phyloP scores from a whole-genome alignment of 2,329 filamentous ascomycete genomes.

The Furcasterigmium furcatum region DNA sequence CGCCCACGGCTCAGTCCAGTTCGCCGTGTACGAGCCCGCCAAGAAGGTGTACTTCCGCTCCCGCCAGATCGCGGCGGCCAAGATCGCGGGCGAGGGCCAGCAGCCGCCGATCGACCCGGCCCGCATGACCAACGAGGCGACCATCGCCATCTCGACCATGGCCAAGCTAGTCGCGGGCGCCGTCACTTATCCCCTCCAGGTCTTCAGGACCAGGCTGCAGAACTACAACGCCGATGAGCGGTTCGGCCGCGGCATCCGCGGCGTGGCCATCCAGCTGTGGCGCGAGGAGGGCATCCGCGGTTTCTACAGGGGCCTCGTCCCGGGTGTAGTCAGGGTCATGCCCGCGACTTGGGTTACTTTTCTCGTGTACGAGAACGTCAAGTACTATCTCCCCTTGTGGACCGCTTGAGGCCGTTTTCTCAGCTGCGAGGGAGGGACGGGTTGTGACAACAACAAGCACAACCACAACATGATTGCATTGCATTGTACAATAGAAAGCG shows the following conservation, averaged over 20 bases:
- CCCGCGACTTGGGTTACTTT: conserved; percentile 97
- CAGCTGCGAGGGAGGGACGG: background rate
- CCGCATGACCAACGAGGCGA: conserved; percentile 68
- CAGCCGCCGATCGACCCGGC: conserved; percentile 16
- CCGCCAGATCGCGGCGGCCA: conserved; percentile 15
- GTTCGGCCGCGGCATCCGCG: conserved; percentile 68
- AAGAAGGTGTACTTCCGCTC: conserved; percentile 54
- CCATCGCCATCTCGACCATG: conserved; percentile 72
- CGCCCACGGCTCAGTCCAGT: conserved; percentile 90
- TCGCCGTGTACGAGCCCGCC: conserved; percentile 83
- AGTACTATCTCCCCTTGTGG: conserved; percentile 56
- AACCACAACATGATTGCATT: too few species aligned
- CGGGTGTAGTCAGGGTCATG: conserved; percentile 85
- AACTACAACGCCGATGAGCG: conserved; percentile 76
- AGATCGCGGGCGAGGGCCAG: conserved; percentile 7
- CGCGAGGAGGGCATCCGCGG: conserved; percentile 73
- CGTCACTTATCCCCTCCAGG: conserved; percentile 92
- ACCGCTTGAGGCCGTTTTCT: conserved; percentile 12
- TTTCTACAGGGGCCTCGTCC: conserved; percentile 88
- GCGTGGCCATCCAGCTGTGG: conserved; percentile 74
- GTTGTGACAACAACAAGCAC: background rate
- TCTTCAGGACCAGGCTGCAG: conserved; percentile 83
- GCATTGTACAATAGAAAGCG: conserved; percentile 17
- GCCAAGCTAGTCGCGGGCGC: conserved; percentile 89
- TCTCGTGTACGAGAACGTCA: conserved; percentile 92